Evolutionary conservation across 2,329 filamentous ascomycete genomes (phyloP).

Genomic region (Botrytis porri): DNA sequence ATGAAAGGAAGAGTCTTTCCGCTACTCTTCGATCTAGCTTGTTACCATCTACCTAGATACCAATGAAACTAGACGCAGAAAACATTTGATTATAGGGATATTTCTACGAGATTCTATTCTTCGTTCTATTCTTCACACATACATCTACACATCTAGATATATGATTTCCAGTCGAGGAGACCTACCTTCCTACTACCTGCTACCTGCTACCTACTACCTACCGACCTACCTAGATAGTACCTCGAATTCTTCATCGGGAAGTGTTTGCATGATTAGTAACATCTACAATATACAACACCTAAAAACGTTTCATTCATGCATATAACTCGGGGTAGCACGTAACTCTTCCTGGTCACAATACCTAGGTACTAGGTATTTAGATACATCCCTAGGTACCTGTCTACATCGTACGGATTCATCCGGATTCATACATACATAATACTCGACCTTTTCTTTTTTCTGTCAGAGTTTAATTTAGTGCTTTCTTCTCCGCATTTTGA

Average conservation of each 20-base stretch:
- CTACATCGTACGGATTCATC: background rate
- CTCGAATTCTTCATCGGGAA: background rate
- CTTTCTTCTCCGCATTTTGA: slow-evolving; percentile 14
- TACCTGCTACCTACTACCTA: too few species aligned
- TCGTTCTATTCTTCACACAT: background rate
- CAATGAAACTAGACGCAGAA: background rate
- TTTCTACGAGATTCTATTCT: background rate
- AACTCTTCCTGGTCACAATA: background rate
- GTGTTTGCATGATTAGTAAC: background rate
- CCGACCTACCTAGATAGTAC: background rate
- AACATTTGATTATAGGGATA: background rate
- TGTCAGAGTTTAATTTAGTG: background rate
- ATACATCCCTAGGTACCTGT: background rate
- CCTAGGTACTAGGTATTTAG: background rate
- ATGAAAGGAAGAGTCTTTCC: background rate
- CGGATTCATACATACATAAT: background rate
- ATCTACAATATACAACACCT: background rate
- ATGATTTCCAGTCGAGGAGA: background rate
- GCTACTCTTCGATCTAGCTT: background rate
- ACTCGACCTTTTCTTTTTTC: background rate
- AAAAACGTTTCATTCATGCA: background rate
- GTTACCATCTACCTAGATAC: background rate
- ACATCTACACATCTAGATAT: background rate
- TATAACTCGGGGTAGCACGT: background rate
- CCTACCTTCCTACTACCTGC: background rate